A percentile compares a stretch with the other conserved stretches of the same genome.
Evolutionary conservation across 192 early-diverging fungal species (phyloP).

Genomic region (Rhizophagus sp.): DNA sequence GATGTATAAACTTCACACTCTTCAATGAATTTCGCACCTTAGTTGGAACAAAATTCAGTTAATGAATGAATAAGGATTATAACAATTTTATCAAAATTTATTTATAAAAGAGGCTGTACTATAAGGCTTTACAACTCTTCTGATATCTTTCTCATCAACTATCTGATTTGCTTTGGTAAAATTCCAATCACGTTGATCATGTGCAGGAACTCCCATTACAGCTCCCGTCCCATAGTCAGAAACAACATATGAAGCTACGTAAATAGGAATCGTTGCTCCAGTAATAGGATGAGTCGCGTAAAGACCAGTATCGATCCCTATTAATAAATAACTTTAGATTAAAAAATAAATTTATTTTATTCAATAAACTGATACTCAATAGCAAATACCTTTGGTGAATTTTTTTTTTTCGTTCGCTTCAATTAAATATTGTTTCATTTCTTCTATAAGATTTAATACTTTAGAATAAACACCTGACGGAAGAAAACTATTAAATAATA

Average conservation of each 20-base stretch:
- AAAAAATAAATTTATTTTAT: not conserved
- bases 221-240: conserved; percentile 80
- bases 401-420: conserved; percentile 30
- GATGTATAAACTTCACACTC: conserved; percentile 42
- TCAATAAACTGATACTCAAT: not conserved
- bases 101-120: not conserved
- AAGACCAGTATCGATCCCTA: conserved; percentile 64
- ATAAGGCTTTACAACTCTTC: conserved; percentile 53
- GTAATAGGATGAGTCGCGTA: conserved; percentile 67
- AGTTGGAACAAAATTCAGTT: not conserved
- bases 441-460: conserved; percentile 32
- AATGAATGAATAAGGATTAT: not conserved
- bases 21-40: not conserved
- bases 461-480: conserved; percentile 4
- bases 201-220: conserved; percentile 85
- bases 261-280: conserved; percentile 60
- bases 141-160: conserved; percentile 36
- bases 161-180: conserved; percentile 62
- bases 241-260: conserved; percentile 72
- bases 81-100: not conserved
- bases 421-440: conserved; percentile 8
- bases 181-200: conserved; percentile 73
- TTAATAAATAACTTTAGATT: not conserved
- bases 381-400: conserved; percentile 34
- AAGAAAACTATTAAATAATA: conserved; percentile 15